Evolutionary conservation across 78 protist species (phyloP).

Genomic region (Protostelium mycophagum): DNA sequence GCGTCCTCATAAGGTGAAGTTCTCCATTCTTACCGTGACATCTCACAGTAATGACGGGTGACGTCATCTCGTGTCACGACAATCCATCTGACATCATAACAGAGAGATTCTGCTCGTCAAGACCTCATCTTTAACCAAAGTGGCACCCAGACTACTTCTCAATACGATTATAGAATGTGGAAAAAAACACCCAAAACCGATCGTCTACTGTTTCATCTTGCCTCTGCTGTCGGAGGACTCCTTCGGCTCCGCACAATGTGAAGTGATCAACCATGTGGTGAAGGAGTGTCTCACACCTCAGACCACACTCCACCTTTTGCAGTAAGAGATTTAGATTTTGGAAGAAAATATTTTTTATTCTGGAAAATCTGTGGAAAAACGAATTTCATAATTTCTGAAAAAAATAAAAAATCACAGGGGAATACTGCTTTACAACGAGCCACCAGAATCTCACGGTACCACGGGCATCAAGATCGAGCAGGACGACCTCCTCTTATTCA

Average conservation of each 20-base stretch:
- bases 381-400: background rate
- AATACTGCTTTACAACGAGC: background rate
- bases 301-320: background rate
- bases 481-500: background rate
- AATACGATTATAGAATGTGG: background rate
- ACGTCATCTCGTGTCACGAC: too few species aligned
- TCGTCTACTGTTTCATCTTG: background rate
- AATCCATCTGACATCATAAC: background rate
- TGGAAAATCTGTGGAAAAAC: background rate
- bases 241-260: background rate
- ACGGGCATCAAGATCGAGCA: background rate
- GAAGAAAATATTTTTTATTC: background rate
- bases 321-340: too few species aligned
- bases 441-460: background rate
- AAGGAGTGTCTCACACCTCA: background rate
- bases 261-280: background rate
- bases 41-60: too few species aligned
- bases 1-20: background rate
- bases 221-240: background rate
- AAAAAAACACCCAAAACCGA: background rate
- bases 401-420: background rate
- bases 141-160: background rate
- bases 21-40: too few species aligned
- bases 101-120: background rate
- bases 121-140: background rate